A percentile compares a stretch with the other conserved stretches of the same genome.
These are phyloP conservation scores for Sporisorium sorghi DNA, from an alignment of 1,284 basidiomycete species.

Conservation along the genomic window DNA sequence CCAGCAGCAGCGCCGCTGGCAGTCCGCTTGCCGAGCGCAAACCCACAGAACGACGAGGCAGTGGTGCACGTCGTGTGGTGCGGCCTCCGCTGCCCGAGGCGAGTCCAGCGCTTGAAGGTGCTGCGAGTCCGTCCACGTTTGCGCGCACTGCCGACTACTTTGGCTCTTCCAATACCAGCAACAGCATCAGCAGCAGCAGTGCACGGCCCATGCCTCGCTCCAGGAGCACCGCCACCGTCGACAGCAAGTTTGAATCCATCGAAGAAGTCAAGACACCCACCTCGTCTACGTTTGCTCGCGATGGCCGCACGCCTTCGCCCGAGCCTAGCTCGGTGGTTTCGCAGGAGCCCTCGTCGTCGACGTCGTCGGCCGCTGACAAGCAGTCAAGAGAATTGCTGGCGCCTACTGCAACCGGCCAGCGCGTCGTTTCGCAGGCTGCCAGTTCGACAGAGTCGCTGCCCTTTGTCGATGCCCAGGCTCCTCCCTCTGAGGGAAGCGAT, in stretches of 20 bases:
- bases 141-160: slow-evolving; percentile 40
- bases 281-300: slow-evolving; percentile 26
- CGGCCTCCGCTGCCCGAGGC: slow-evolving; percentile 44
- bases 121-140: slow-evolving; percentile 30
- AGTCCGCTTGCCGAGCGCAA: slow-evolving; percentile 52
- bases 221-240: slow-evolving; percentile 25
- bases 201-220: slow-evolving; percentile 27
- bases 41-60: slow-evolving; percentile 29
- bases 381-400: slow-evolving; percentile 21
- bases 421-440: slow-evolving; percentile 36
- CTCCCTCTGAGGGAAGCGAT: slow-evolving; percentile 25
- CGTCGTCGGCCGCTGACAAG: slow-evolving; percentile 2
- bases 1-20: slow-evolving; percentile 14
- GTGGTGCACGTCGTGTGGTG: slow-evolving; percentile 34
- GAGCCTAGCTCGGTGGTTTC: slow-evolving; percentile 7
- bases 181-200: slow-evolving; percentile 19
- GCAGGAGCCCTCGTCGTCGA: slow-evolving; percentile 9
- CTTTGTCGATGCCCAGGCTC: slow-evolving; percentile 41
- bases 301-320: slow-evolving; percentile 22
- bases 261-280: slow-evolving; percentile 53
- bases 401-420: slow-evolving; percentile 14
- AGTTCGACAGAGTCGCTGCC: slow-evolving; percentile 58
- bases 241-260: slow-evolving; percentile 46
- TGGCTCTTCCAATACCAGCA: slow-evolving; percentile 26
- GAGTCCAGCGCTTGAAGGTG: slow-evolving; percentile 26